Percentiles rank a stretch among this genome's conserved stretches.
Conservation (phyloP, 192 early-diverging fungal genomes). For the Entomortierella beljakovae region DNA sequence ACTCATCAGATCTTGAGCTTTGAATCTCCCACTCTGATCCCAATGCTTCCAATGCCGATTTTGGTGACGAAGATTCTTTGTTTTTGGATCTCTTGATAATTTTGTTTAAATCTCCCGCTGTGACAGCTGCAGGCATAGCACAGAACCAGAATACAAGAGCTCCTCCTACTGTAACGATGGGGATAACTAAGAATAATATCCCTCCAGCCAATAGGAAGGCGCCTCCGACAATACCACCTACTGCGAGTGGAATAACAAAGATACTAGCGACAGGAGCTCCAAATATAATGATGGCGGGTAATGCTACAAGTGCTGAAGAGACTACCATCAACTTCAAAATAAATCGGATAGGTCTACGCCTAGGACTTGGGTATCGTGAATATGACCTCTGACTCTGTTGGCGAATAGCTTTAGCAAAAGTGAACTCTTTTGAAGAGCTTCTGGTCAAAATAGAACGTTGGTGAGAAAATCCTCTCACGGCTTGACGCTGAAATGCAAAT, state of each 20-base stretch:
- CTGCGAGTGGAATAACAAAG: conserved; percentile 20
- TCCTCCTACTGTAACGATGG: conserved; percentile 24
- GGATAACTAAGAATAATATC: conserved; percentile 24
- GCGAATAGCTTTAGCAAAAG: neutral
- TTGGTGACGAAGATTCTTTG: neutral
- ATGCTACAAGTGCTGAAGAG: conserved; percentile 20
- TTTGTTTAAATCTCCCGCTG: conserved; percentile 19
- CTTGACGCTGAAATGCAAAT: neutral
- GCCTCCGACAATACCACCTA: conserved; percentile 35
- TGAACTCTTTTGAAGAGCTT: neutral
- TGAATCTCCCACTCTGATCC: conserved; percentile 44
- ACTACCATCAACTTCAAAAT: conserved; percentile 17
- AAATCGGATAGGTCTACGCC: conserved; percentile 22
- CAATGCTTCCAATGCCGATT: conserved; percentile 16
- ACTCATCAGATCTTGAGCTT: conserved; percentile 21
- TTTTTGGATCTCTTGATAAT: conserved; percentile 26
- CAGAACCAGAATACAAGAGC: conserved; percentile 8
- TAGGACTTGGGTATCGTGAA: neutral
- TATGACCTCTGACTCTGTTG: conserved; percentile 2
- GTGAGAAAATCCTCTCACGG: conserved; percentile 4
- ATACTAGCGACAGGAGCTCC: conserved; percentile 14
- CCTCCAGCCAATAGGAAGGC: conserved; percentile 25
- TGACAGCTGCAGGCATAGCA: conserved; percentile 22
- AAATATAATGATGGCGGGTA: conserved; percentile 35
- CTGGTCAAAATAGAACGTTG: neutral